Evolutionary conservation across 768 basidiomycete genomes (phyloP), one percentile per base, ranked within the genome.

Genomic region (Porpolomopsis calyptriformis): DNA sequence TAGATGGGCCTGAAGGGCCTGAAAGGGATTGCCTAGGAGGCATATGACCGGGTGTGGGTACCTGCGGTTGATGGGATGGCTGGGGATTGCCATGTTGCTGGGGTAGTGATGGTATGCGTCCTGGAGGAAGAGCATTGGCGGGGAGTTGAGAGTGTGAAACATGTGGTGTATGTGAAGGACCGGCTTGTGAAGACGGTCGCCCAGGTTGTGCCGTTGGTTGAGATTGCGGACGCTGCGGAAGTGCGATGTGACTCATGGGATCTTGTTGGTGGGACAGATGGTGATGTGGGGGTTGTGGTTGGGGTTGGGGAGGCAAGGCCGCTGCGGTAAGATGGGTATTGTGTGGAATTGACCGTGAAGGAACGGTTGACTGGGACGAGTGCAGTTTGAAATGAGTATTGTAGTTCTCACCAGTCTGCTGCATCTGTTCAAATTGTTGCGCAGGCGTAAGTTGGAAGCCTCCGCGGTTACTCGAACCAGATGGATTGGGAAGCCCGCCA

Each of bases 361-460:
- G 59, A 53, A 57, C 71, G 59, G 23, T 36, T 16, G 49, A 61
- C 59, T 68, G 68, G 24, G 53, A 64, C 16, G 64, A 60, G 19
- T 58, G 53, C 35, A 63, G 56, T 43, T 57, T 56, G 43, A 69
- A 71, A 52, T 63, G 60, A 45, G 53, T 24, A 26, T 50, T 37
- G 46, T 63, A 71, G 27, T 48, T 56, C 39, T 67, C 63, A 37
- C 45, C 35, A 45, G 50, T 51, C 51, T 66, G 63, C 49, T 68
- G 71, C 68, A 79, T 77, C 54, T 77, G 70, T 46, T 75, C 75
- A 49, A 73, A 71, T 46, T 77, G 74, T 55, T 85, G 82, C 2
- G 79, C 78, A 2, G 82, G 80, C 0, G 81, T 82, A 10, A 70
- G 57, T 23, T 71, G 70, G 53, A 79, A 77, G 6, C 60, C 55